Base-by-base conservation (phyloP, 2,329 filamentous ascomycete genomes). In the Paracamarosporium sp. region DNA sequence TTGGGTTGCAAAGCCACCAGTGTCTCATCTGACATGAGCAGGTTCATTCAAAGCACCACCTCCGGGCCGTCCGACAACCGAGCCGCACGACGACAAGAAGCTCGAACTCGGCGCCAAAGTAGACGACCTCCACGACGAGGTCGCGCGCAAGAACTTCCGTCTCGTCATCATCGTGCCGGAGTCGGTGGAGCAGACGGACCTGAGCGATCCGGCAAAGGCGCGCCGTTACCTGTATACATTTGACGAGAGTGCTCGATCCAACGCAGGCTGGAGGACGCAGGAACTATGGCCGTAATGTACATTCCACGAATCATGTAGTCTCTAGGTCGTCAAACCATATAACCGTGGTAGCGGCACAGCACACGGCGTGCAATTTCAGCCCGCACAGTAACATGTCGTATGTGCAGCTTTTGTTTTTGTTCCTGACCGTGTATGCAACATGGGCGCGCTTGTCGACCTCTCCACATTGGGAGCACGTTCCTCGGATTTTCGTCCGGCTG, bases 121-220 rank as follows among this genome's bases (percentile, higher is more conserved):
- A 15, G 83, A 86, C 17, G 86, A 90, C 66, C 76, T 96, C 5
- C 77, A 91, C 43, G 92, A 98, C 67, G 75, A 80, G 31, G 77
- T 89, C 54, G 91, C 92, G 38, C 82, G 92, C 64, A 79, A 79
- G 63, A 91, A 96, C 74, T 97, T 96, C 72, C 82, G 94, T 52
- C 91, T 97, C 0, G 91, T 97, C 3, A 88, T 95, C 71, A 95
- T 99, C 73, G 87, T 88, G 47, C 88, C 96, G 0, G 85, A 90
- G 8, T 87, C 90, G 73, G 88, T 96, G 20, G 93, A 96, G 73
- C 82, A 84, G 67, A 81, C 90, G 15, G 90, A 95, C 72, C 76
- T 96, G 52, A 87, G 85, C 55, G 85, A 92, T 70, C 86, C 88
- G 0, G 83, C 83, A 45, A 85, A 85, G 59, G 82, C 83, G 12